Conservation (phyloP, 2,329 filamentous ascomycete species). For the Alternaria angustiovoidea region DNA sequence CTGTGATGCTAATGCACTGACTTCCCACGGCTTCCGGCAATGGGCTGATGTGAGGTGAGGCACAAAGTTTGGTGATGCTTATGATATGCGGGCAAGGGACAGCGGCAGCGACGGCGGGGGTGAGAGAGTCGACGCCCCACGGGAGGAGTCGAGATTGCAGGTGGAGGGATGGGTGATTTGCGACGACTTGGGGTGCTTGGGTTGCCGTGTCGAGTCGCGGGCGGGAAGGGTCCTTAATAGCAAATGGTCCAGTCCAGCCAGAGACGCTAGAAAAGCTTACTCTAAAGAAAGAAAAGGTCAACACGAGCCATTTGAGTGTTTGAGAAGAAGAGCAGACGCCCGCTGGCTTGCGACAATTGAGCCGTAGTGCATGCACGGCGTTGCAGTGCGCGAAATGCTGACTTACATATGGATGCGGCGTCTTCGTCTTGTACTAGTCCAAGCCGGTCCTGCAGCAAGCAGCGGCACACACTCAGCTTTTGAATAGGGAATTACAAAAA, state of each 20-base stretch:
- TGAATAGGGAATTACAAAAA: conserved; percentile 5
- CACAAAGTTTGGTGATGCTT: conserved; percentile 28
- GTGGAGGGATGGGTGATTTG: conserved; percentile 2
- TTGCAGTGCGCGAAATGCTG: conserved; percentile 30
- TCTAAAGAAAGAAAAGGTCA: conserved; percentile 35
- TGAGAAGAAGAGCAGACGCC: conserved; percentile 13
- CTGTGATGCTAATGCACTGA: conserved; percentile 28
- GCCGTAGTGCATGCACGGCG: conserved; percentile 32
- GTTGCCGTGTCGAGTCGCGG: conserved; percentile 10
- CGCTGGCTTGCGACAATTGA: conserved; percentile 31
- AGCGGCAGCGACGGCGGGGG: neutral
- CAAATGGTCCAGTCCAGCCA: conserved; percentile 17
- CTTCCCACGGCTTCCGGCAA: conserved; percentile 38
- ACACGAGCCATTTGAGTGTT: conserved; percentile 26
- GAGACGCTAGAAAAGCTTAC: conserved; percentile 33
- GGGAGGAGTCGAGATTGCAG: neutral
- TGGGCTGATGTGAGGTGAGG: conserved; percentile 29
- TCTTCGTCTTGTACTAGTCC: conserved; percentile 6
- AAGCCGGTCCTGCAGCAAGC: conserved; percentile 23
- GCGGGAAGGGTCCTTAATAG: conserved; percentile 24
- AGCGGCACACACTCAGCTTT: conserved; percentile 7
- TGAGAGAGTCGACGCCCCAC: conserved; percentile 2
- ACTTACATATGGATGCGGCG: conserved; percentile 28
- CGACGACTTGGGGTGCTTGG: neutral
- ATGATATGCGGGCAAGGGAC: conserved; percentile 11